Evolutionary conservation across 2,329 filamentous ascomycete genomes (phyloP).

Genomic region (Aspergillus jensenii): DNA sequence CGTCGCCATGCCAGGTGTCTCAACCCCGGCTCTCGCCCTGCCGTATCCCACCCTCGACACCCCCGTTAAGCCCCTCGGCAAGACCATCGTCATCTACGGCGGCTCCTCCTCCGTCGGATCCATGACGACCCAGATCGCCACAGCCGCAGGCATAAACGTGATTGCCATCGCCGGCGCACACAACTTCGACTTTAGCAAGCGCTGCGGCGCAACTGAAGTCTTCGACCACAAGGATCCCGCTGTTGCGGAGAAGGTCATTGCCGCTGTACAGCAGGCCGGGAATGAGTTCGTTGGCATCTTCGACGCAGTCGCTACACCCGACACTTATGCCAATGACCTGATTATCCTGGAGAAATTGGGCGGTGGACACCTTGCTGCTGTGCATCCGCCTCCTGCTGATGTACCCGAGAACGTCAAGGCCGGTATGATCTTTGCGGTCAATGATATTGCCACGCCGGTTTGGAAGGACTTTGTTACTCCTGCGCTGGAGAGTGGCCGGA

Average conservation of each 20-base stretch:
- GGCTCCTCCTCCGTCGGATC: slow-evolving; percentile 45
- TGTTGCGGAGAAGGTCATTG: slow-evolving; percentile 29
- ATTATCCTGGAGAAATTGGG: slow-evolving; percentile 13
- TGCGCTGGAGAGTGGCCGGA: slow-evolving; percentile 27
- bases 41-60: slow-evolving; percentile 20
- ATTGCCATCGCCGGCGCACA: slow-evolving; percentile 39
- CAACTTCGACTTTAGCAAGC: slow-evolving; percentile 37
- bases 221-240: slow-evolving; percentile 39
- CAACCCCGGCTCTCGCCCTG: slow-evolving; percentile 24
- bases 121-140: slow-evolving; percentile 44
- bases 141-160: slow-evolving; percentile 39
- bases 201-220: slow-evolving; percentile 35
- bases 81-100: slow-evolving; percentile 45
- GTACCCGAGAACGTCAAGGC: slow-evolving; percentile 5
- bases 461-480: slow-evolving; percentile 29
- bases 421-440: slow-evolving; percentile 14
- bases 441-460: slow-evolving; percentile 26
- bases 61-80: slow-evolving; percentile 15
- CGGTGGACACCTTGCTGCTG: slow-evolving; percentile 9
- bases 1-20: slow-evolving; percentile 1
- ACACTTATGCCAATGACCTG: slow-evolving; percentile 4
- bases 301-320: slow-evolving; percentile 6
- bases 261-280: slow-evolving; percentile 15
- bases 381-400: slow-evolving; percentile 7
- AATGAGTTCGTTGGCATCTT: slow-evolving; percentile 14